These are phyloP conservation scores for Vigna angularis DNA, from an alignment of 306 rosid genomes.

Conservation along the genomic window DNA sequence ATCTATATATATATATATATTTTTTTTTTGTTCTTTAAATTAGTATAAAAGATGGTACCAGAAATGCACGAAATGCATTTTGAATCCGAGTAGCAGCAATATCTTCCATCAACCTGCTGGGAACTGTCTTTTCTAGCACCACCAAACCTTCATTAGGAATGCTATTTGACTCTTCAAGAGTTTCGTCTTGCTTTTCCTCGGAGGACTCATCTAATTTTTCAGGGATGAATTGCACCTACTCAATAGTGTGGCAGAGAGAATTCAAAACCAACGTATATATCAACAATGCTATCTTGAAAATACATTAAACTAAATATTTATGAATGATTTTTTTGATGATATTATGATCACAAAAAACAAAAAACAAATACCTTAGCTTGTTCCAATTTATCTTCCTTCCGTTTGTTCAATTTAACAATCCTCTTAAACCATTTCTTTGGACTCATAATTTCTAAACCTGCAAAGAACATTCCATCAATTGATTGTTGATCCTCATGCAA, in stretches of 20 bases:
- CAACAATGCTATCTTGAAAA: too few species aligned
- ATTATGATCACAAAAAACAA: too few species aligned
- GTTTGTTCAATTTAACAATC: slow-evolving; percentile 52
- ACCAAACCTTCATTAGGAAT: slow-evolving; percentile 34
- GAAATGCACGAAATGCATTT: slow-evolving; percentile 62
- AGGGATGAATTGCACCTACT: slow-evolving; percentile 42
- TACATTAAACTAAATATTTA: too few species aligned
- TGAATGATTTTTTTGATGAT: too few species aligned
- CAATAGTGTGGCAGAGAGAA: background rate
- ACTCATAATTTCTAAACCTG: slow-evolving; percentile 55
- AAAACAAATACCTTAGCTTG: slow-evolving; percentile 35
- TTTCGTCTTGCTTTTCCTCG: background rate
- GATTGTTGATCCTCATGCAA: slow-evolving; percentile 2
- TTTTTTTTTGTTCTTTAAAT: too few species aligned
- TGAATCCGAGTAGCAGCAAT: slow-evolving; percentile 68
- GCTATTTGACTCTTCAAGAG: slow-evolving; percentile 39
- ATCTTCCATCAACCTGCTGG: slow-evolving; percentile 45
- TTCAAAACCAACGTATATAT: too few species aligned
- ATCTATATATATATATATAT: too few species aligned
- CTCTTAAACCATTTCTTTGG: slow-evolving; percentile 56
- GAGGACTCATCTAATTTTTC: slow-evolving; percentile 43
- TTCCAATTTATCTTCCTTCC: slow-evolving; percentile 51
- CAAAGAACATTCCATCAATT: slow-evolving; percentile 13
- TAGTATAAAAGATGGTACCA: slow-evolving; percentile 24
- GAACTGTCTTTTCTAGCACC: slow-evolving; percentile 17